Evolutionary conservation across 2,329 filamentous ascomycete genomes (phyloP).

Genomic region (Aspergillus sp.): DNA sequence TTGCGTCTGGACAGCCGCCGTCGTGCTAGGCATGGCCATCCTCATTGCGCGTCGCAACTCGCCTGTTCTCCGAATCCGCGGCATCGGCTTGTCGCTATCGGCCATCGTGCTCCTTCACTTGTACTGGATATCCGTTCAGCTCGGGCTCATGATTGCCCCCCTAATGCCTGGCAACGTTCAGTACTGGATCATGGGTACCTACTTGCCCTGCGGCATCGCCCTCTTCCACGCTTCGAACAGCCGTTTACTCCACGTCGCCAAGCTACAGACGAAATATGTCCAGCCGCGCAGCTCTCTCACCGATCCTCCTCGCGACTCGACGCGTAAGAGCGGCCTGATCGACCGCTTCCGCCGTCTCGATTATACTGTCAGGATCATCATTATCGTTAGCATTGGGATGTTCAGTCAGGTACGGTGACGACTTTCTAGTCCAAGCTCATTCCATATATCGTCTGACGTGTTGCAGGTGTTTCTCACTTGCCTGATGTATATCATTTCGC

Average conservation of each 20-base stretch:
- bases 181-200: slow-evolving; percentile 55
- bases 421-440: neutral
- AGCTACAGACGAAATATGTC: slow-evolving; percentile 42
- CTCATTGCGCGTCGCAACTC: slow-evolving; percentile 24
- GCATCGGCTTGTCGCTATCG: slow-evolving; percentile 27
- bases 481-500: slow-evolving; percentile 54
- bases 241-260: slow-evolving; percentile 51
- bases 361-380: slow-evolving; percentile 16
- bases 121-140: slow-evolving; percentile 27
- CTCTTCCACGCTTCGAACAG: slow-evolving; percentile 57
- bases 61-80: slow-evolving; percentile 30
- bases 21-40: slow-evolving; percentile 22
- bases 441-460: slow-evolving; percentile 2
- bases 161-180: slow-evolving; percentile 44
- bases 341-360: slow-evolving; percentile 15
- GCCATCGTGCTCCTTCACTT: slow-evolving; percentile 31
- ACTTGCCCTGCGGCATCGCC: slow-evolving; percentile 55
- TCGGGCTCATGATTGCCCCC: slow-evolving; percentile 27
- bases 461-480: slow-evolving; percentile 48
- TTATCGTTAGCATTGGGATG: slow-evolving; percentile 47
- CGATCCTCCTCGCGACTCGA: slow-evolving; percentile 3
- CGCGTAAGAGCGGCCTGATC: slow-evolving; percentile 10
- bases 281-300: slow-evolving; percentile 5
- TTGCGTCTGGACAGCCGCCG: slow-evolving; percentile 23
- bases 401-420: slow-evolving; percentile 40